Percentiles rank a stretch among this genome's conserved stretches.
phyloP scores from a whole-genome alignment of 805 yeast species.

The Saccharomycopsis sp. region DNA sequence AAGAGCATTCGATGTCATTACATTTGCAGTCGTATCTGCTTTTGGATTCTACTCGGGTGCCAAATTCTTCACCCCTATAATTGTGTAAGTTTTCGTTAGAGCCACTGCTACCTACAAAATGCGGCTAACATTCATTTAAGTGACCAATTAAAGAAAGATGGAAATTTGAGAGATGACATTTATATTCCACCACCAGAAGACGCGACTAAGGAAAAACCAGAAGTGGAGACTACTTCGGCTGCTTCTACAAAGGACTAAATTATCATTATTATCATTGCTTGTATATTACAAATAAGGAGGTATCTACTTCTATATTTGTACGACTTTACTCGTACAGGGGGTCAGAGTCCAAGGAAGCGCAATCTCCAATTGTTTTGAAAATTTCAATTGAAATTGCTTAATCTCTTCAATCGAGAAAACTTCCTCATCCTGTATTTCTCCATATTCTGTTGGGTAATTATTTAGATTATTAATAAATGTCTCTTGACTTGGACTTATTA shows the following conservation, averaged over 20 bases:
- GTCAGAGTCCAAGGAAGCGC: too few species aligned
- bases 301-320: too few species aligned
- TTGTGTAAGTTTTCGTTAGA: constrained; percentile 41
- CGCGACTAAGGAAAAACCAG: constrained; percentile 22
- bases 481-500: background rate
- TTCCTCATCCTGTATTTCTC: background rate
- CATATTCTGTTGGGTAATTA: background rate
- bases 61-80: constrained; percentile 67
- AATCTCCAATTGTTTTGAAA: background rate
- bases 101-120: background rate
- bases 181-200: constrained; percentile 46
- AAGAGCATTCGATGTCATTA: constrained; percentile 26
- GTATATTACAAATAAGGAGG: background rate
- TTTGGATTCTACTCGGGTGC: constrained; percentile 25
- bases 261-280: background rate
- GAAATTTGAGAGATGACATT: constrained; percentile 55
- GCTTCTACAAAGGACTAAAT: background rate
- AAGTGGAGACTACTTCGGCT: background rate
- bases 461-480: background rate
- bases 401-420: background rate
- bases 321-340: too few species aligned
- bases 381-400: background rate
- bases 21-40: constrained; percentile 24
- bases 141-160: constrained; percentile 59
- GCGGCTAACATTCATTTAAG: constrained; percentile 28